Base-by-base conservation (phyloP, 106 monocot species). In the Dactylorhiza incarnata region DNA sequence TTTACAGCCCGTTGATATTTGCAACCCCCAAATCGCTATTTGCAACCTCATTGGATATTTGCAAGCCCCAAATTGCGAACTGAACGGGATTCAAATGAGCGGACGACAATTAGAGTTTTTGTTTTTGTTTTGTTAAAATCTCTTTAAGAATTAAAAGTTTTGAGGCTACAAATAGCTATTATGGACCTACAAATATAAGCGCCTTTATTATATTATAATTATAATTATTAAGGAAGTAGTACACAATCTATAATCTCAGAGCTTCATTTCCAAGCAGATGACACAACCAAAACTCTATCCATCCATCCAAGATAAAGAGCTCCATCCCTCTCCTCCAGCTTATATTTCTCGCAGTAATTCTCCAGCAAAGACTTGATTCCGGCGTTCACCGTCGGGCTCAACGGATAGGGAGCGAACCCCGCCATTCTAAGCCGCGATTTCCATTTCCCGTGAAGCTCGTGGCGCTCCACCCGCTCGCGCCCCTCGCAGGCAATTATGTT, bases 401-500 rank as follows among this genome's bases (percentile, higher is more conserved):
- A 68, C 1, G 90, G 90, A 75, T 75, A 90, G 0, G 83, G 87
- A 47, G 69, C 77, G 72, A 96, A 96, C 1, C 95, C 95, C 0
- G 95, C 95, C 93, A 96, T 96, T 22, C 66, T 85, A 50, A 96
- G 87, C 79, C 95, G 51, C 23, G 90, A 74, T 67, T 78, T 96
- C 95, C 95, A 96, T 55, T 96, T 96, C 44, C 95, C 93, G 9
- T 81, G 85, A 17, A 89, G 81, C 78, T 96, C 95, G 22, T 93
- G 90, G 62, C 95, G 74, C 73, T 96, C 95, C 9, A 93, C 82
- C 66, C 95, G 84, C 52, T 96, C 95, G 0, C 81, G 81, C 19
- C 90, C 95, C 62, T 96, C 95, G 45, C 95, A 96, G 22, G 95
- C 95, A 25, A 96, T 82, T 49, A 93, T 87, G 68, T 96, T 96